Evolutionary conservation across 371 early-diverging fungal species (phyloP).

Genomic region (Haplosporangium sp.): DNA sequence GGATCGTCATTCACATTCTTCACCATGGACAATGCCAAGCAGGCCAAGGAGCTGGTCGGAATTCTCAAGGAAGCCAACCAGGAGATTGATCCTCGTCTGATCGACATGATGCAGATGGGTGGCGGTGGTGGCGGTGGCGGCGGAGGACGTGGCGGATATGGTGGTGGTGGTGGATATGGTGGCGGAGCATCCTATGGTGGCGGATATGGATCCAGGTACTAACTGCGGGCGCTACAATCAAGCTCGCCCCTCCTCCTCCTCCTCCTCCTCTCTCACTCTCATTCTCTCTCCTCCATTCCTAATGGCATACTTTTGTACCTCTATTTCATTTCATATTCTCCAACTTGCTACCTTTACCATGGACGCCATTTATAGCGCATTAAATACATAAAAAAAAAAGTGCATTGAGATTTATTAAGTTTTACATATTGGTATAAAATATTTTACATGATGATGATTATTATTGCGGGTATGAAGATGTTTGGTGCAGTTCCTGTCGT

Average conservation of each 20-base stretch:
- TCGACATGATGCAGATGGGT: constrained; percentile 74
- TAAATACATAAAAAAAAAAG: not conserved
- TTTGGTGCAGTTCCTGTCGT: constrained; percentile 10
- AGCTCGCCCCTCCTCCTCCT: not conserved
- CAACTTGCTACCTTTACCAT: too few relatives aligned
- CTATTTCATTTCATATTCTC: not conserved
- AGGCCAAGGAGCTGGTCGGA: constrained; percentile 89
- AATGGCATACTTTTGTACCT: constrained; percentile 2
- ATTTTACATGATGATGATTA: too few relatives aligned
- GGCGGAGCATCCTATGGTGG: constrained; percentile 41
- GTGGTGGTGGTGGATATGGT: constrained; percentile 58
- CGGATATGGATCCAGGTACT: constrained; percentile 45
- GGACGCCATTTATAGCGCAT: not conserved
- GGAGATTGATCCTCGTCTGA: constrained; percentile 87
- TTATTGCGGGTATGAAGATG: not conserved
- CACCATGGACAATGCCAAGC: constrained; percentile 90
- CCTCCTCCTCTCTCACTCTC: not conserved
- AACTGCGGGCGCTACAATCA: not conserved
- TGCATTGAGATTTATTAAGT: too few relatives aligned
- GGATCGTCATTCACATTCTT: constrained; percentile 98
- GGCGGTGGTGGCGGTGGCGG: constrained; percentile 62
- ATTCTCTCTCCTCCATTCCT: not conserved
- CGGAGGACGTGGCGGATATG: constrained; percentile 63
- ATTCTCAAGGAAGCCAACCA: constrained; percentile 97
- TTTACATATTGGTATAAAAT: too few relatives aligned